Base-by-base conservation (phyloP, 805 yeast genomes). In the Hyphopichia homilentoma region DNA sequence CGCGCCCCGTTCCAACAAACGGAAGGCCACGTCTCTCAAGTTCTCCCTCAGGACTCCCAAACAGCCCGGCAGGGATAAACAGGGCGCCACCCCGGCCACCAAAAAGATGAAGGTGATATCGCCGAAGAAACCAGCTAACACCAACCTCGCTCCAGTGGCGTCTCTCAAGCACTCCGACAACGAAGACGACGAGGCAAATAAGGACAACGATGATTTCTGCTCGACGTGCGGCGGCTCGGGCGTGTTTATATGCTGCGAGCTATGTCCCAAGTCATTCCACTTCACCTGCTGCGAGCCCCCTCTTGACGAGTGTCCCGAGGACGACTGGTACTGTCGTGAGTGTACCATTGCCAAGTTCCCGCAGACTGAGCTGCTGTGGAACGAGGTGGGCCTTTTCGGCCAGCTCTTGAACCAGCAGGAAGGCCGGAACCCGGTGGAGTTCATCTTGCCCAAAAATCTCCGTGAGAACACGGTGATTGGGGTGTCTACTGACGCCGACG, bases 211-310 rank as follows among this genome's bases (percentile, higher is more conserved):
- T 40, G 98, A 90, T 55, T 89, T 73, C 54, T 90, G 98, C 51
- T 68, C 84, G n/a, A 71, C 93, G 0, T 90, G 98, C 61, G 89
- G 94, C 2, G 85, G 87, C 17, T 68, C 88, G 0, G 98, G 98
- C 8, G 71, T 84, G 17, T 88, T 90, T 47, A 66, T 90, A 16
- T 93, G 97, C 59, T 90, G 98, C 60, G 98, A 90, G 47, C 70
- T 84, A 2, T 90, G 98, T 57, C 96, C 97, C 0, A 73, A 72
- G 47, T 84, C 96, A 2, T 93, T 90, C 59, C 98, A 90, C 53
- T 87, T 93, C 51, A 69, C 84, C 4, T 90, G 98, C 55, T 75
- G 90, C 39, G 83, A 85, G 47, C 97, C 97, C 3, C 97, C 98
- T 0, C 60, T 81, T 21, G 86, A 82, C 44, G 87, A 82, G 25